Conservation (phyloP, 495 filamentous ascomycete genomes). For the Penicillium parvum region DNA sequence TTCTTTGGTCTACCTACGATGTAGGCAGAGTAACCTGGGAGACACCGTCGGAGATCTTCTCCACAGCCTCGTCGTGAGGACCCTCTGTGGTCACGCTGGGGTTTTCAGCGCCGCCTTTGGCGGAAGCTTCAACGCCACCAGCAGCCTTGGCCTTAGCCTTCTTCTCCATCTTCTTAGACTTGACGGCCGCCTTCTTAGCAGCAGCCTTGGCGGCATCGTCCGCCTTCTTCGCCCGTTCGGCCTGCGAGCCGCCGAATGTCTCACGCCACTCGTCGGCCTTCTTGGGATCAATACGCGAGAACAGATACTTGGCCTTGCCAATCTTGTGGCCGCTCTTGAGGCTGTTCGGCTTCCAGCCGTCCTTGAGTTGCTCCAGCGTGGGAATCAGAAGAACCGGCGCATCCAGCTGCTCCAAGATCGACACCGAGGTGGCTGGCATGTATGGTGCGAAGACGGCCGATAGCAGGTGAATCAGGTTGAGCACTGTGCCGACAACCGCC, state of each 20-base stretch:
- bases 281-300: constrained; percentile 75
- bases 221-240: constrained; percentile 56
- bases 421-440: constrained; percentile 72
- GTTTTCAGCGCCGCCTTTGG: constrained; percentile 33
- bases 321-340: constrained; percentile 74
- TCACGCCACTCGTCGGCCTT: constrained; percentile 81
- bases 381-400: constrained; percentile 63
- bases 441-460: constrained; percentile 74
- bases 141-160: constrained; percentile 44
- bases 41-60: constrained; percentile 39
- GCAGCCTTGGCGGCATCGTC: constrained; percentile 58
- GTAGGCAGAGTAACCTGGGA: constrained; percentile 39
- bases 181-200: constrained; percentile 51
- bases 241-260: constrained; percentile 72
- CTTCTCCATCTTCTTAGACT: constrained; percentile 55
- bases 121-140: constrained; percentile 29
- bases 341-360: constrained; percentile 54
- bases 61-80: constrained; percentile 29
- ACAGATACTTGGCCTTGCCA: constrained; percentile 76
- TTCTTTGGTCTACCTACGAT: constrained; percentile 17
- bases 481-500: constrained; percentile 73
- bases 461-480: constrained; percentile 79
- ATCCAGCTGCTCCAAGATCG: constrained; percentile 72
- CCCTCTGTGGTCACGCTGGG: constrained; percentile 20
- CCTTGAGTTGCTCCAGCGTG: constrained; percentile 35